Percentiles rank a stretch among this genome's conserved stretches.
Conservation (phyloP, 331 rosid species). For the Quercus lobata region DNA sequence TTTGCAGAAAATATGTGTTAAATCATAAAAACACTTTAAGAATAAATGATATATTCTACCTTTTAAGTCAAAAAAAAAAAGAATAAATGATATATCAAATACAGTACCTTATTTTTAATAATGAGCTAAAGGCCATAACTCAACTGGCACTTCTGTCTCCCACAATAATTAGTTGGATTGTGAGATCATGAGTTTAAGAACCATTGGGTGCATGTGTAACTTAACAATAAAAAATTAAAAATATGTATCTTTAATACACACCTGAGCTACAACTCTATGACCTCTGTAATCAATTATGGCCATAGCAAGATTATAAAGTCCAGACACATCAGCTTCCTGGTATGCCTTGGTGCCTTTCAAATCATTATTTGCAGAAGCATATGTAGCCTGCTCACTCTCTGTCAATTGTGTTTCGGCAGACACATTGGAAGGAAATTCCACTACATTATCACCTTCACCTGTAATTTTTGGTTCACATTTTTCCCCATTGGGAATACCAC, state of each 20-base stretch:
- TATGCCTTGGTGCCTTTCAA: constrained; percentile 98
- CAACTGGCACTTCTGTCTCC: too few relatives aligned
- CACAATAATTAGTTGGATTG: too few relatives aligned
- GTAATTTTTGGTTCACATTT: constrained; percentile 33
- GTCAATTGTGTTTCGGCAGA: constrained; percentile 62
- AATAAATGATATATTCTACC: too few relatives aligned
- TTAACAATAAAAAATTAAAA: background rate
- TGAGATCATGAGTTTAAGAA: too few relatives aligned
- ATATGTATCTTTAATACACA: constrained; percentile 28
- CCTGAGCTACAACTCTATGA: constrained; percentile 99
- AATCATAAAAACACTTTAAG: too few relatives aligned
- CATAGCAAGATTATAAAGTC: constrained; percentile 96
- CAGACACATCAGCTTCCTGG: constrained; percentile 98
- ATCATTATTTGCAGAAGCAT: constrained; percentile 99
- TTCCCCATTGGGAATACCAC: constrained; percentile 54
- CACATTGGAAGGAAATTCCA: constrained; percentile 41
- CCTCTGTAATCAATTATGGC: constrained; percentile 96
- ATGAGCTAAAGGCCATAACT: too few relatives aligned
- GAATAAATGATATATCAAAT: too few relatives aligned
- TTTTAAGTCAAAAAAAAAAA: too few relatives aligned
- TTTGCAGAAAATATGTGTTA: too few relatives aligned
- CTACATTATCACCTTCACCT: constrained; percentile 38
- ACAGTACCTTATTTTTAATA: too few relatives aligned
- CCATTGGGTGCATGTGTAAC: too few relatives aligned
- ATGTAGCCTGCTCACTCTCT: constrained; percentile 98